Evolutionary conservation across 148 eudicot genomes (phyloP), one percentile per base, ranked within the genome.

Genomic region (Polygonum aviculare): DNA sequence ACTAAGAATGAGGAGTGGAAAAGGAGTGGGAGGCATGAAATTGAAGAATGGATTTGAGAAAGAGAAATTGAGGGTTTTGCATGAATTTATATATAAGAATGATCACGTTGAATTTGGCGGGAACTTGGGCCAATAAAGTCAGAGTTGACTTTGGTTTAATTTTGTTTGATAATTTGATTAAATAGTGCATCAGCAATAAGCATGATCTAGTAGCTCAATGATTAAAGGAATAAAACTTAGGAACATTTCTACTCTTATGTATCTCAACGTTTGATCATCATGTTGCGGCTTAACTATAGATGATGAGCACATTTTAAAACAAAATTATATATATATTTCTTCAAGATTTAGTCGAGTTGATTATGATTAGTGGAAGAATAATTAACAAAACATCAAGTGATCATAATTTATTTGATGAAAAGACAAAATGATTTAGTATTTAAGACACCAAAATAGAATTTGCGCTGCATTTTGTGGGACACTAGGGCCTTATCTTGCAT

Each of bases 1-100:
- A 26, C 31, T 26, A 2, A n/a, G 11, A 62, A 6, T 33, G 44
- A 65, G 70, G 69, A 67, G 72, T 67, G 72, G 72, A 11, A 38
- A 18, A 67, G 45, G 15, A 15, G 72, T 67, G 72, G 72, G 72
- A 67, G 72, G 72, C 45, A 36, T 19, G 44, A 12, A 67, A 67
- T 67, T 36, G 45, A 67, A 60, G 36, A 12, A 44, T 0, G 10
- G 47, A 44, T 44, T 44, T 44, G 9, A 6, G 47, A 5, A 10
- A 44, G 47, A 26, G 6, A 62, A 31, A 31, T 31, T 11, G 71
- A 67, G 72, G 38, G 45, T 67, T 16, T 0, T 16, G 14, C 6
- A 36, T 11, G 7, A 5, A 38, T 5, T 3, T 22, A 22, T 60
- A 5, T 22, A 26, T 35, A 5, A 44, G n/a, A 26, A 26, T 26